Evolutionary conservation across 192 early-diverging fungal species (phyloP), one percentile per base, ranked within the genome.

Genomic region (Coemansia sp.): DNA sequence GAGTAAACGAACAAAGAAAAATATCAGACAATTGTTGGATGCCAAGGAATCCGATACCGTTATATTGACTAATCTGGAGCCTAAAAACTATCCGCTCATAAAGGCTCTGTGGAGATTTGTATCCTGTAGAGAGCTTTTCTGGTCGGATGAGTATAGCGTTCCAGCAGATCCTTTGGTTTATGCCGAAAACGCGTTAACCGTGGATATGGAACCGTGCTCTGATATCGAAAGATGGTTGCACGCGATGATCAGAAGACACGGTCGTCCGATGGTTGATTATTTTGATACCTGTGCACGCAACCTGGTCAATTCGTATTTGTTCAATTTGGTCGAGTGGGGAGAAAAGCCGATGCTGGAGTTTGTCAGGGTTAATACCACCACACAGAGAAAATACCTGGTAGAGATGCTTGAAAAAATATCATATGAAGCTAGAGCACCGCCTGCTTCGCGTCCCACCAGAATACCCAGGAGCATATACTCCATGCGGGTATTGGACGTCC

Each of bases 231-330:
- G 56, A 9, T 58, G 56, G 56, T 33, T 58, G 32, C 32, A 33
- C 2, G 56, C 12, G 4, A 58, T 58, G 56, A 58, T 58, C 32
- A 33, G 22, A 58, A 58, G 32, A 33, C 56, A 58, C 28, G 56
- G 56, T 7, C 17, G 32, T 11, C 22, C 56, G 2, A 58, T 58
- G 56, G 56, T 58, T 32, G 32, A 33, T 5, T 58, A 58, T 14
- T 12, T 58, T 3, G 56, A 58, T 33, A 58, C n/a, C 9, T 58
- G 56, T 14, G 43, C 37, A 41, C 8, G 8, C 17, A 38, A 20
- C 53, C 36, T 68, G 67, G 56, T 64, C 51, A 45, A 71, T 56
- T n/a, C 77, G 7, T 58, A 58, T 34, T 32, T 53, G 39, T 9
- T 41, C 39, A 41, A 41, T 41, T 9, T 41, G 4, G 39, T 41